Evolutionary conservation across 805 yeast genomes (phyloP), one percentile per base, ranked within the genome.

Genomic region (Blastobotrys americana): DNA sequence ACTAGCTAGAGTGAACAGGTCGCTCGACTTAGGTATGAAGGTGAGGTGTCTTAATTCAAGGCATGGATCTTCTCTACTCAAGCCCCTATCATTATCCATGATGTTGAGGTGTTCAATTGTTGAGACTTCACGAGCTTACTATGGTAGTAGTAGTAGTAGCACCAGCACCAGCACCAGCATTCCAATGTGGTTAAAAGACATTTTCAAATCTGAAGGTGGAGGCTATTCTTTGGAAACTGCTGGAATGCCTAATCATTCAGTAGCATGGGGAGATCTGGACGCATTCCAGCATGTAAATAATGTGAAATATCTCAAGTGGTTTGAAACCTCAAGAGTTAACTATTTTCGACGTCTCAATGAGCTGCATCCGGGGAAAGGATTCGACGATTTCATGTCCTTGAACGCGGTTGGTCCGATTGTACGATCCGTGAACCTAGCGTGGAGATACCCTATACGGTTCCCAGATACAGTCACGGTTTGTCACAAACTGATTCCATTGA

Each of bases 201-300:
- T 36, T 23, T 36, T 36, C 13, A 13, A 36, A 13, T 36, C 43
- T 31, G 43, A 40, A 33, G 37, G 37, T 9, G 43, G 43, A n/a
- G 43, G 43, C 6, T 40, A 28, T 18, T 28, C 33, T 27, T 20
- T 40, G 21, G 23, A 18, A 3, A 28, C 19, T 13, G 43, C 43
- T 6, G 43, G 43, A 18, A 15, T 40, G 16, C 25, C 33, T 20
- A 27, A 20, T 27, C 37, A 31, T 13, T 17, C 17, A 5, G 43
- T 40, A 4, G 43, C 43, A 9, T 40, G 43, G 43, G 43, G 43
- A 6, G 43, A 40, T 31, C 23, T 39, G 48, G 66, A 61, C 44
- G 36, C 48, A 1, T 60, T 61, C 50, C 45, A 51, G 28, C 66
- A 61, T 35, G 65, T 61, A 16, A 61, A 61, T 47, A 61, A 61